Evolutionary conservation across 1,284 basidiomycete genomes (phyloP).

Genomic region (Trichosporon sp.): DNA sequence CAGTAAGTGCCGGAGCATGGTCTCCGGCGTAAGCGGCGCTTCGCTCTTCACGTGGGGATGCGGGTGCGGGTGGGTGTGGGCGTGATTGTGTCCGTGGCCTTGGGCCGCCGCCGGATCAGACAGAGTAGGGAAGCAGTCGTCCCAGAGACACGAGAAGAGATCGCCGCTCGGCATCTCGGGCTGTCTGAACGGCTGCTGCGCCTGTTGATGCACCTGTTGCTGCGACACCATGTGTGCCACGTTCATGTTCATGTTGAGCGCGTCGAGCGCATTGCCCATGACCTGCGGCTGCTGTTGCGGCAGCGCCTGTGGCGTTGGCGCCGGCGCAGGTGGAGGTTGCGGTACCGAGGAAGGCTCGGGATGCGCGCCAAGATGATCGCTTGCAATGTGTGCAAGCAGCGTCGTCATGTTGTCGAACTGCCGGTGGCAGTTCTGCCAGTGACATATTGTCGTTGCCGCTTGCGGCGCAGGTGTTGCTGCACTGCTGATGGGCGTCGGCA

Average conservation of each 20-base stretch:
- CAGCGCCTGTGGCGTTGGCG: background rate
- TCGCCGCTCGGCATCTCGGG: slow-evolving; percentile 24
- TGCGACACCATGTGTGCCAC: background rate
- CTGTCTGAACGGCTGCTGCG: slow-evolving; percentile 22
- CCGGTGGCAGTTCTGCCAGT: slow-evolving; percentile 59
- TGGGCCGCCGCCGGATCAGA: background rate
- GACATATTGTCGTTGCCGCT: slow-evolving; percentile 44
- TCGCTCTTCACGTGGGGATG: slow-evolving; percentile 36
- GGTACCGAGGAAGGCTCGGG: background rate
- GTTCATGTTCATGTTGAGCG: background rate
- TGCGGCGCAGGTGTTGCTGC: slow-evolving; percentile 24
- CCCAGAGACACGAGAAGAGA: slow-evolving; percentile 56
- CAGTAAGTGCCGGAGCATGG: slow-evolving; percentile 65
- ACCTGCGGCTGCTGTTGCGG: background rate
- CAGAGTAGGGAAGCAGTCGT: slow-evolving; percentile 53
- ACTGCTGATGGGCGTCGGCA: slow-evolving; percentile 1
- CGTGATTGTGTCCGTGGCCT: slow-evolving; percentile 37
- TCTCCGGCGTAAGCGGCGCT: slow-evolving; percentile 50
- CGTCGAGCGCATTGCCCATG: background rate
- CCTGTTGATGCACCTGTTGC: background rate
- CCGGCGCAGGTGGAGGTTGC: background rate
- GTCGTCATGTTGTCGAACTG: slow-evolving; percentile 57
- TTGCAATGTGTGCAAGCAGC: slow-evolving; percentile 59
- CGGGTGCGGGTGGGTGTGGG: slow-evolving; percentile 28
- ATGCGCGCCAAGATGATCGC: slow-evolving; percentile 55